phyloP scores from a whole-genome alignment of 1,284 basidiomycete genomes.

The Apiotrichum veenhuisii region DNA sequence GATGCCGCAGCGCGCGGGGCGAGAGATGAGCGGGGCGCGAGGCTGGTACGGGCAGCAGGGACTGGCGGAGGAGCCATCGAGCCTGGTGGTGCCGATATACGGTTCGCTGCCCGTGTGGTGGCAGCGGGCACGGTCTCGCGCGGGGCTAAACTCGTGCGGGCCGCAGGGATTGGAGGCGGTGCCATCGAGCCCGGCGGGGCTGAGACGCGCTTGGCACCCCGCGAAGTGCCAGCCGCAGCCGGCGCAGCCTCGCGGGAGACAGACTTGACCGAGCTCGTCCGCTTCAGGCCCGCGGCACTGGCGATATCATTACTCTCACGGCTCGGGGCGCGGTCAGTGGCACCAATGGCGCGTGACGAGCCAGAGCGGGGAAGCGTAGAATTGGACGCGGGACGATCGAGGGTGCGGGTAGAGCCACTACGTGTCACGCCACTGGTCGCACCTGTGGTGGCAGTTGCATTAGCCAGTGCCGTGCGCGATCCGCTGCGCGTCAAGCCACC shows the following conservation, averaged over 20 bases:
- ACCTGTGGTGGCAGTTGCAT: neutral
- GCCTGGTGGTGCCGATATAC: neutral
- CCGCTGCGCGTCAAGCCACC: neutral
- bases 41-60: neutral
- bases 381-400: neutral
- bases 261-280: neutral
- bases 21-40: neutral
- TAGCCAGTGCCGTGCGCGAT: neutral
- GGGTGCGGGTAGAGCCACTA: neutral
- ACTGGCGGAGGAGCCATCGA: no score
- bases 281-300: neutral
- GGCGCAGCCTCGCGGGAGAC: neutral
- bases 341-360: neutral
- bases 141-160: neutral
- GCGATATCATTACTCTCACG: neutral
- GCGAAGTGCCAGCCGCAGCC: neutral
- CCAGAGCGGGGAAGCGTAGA: neutral
- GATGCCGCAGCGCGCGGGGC: neutral
- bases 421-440: neutral
- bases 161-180: neutral
- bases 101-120: neutral
- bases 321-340: neutral
- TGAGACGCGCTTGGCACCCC: neutral
- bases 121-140: no score
- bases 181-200: neutral